These are phyloP conservation scores for Triangularia verruculosa DNA, from an alignment of 2,329 filamentous ascomycete genomes.

Conservation along the genomic window DNA sequence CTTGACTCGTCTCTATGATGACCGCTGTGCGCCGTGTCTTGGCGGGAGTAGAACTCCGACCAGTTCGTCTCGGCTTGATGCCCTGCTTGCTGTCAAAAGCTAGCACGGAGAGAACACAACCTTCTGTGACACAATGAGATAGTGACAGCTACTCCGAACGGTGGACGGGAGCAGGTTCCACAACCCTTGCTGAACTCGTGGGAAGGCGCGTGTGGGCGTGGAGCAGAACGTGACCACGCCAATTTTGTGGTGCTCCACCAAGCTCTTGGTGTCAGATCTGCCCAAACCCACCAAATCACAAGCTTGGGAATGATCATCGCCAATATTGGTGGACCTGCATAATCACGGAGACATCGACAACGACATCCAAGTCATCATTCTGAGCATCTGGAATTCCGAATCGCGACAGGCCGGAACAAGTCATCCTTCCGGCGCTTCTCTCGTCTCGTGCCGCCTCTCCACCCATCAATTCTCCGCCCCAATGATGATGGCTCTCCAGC, in stretches of 20 bases:
- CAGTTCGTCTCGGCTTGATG: no score
- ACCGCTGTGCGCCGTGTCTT: not conserved
- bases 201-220: conserved; percentile 1
- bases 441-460: conserved; percentile 12
- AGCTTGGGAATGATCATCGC: not conserved
- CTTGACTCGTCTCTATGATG: conserved; percentile 1
- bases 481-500: not conserved
- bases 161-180: not conserved
- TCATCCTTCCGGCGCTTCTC: conserved; percentile 21
- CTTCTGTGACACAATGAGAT: not conserved
- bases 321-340: conserved; percentile 1
- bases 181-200: not conserved
- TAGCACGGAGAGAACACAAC: not conserved
- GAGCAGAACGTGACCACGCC: no score
- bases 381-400: not conserved
- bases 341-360: not conserved
- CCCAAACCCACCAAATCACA: not conserved
- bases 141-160: not conserved
- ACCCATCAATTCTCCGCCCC: not conserved
- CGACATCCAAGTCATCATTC: conserved; percentile 1
- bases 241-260: conserved; percentile 1
- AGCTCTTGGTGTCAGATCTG: not conserved
- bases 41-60: not conserved
- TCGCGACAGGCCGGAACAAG: not conserved
- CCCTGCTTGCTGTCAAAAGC: not conserved